A percentile compares a stretch with the other conserved stretches of the same genome.
phyloP scores from a whole-genome alignment of 2,329 filamentous ascomycete species.

The Arachnopeziza araneosa region DNA sequence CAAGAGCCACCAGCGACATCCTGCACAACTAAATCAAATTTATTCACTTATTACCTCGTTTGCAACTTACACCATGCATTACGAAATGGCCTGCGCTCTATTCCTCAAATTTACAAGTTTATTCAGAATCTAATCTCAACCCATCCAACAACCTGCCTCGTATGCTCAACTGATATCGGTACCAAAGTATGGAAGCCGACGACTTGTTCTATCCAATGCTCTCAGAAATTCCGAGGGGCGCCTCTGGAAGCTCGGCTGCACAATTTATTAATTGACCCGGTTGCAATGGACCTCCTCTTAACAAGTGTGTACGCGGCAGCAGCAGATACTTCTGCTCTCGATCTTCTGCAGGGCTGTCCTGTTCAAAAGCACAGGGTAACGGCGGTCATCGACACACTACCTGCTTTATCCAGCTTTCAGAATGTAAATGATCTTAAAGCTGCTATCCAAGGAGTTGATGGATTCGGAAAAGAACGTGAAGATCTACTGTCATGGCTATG shows the following conservation, averaged over 20 bases:
- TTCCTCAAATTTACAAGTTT: not conserved
- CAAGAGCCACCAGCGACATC: not conserved
- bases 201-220: not conserved
- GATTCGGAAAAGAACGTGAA: slow-evolving; percentile 1
- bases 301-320: slow-evolving; percentile 1
- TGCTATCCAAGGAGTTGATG: not conserved
- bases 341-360: slow-evolving; percentile 2
- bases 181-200: slow-evolving; percentile 4
- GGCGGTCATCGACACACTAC: not conserved
- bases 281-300: slow-evolving; percentile 1
- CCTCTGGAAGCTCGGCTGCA: slow-evolving; percentile 5
- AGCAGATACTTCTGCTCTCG: not conserved
- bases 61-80: not conserved
- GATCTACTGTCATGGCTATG: slow-evolving; percentile 4
- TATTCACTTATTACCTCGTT: slow-evolving; percentile 4
- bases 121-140: not conserved
- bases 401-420: not conserved
- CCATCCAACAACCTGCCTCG: not conserved
- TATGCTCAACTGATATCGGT: not conserved
- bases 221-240: not conserved
- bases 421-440: not conserved
- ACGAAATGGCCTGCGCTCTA: not conserved
- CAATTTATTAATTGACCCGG: slow-evolving; percentile 1
- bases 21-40: slow-evolving; percentile 1
- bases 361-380: not conserved